Evolutionary conservation across 2,329 filamentous ascomycete genomes (phyloP).

Genomic region (Ophiostoma triangulosporum): DNA sequence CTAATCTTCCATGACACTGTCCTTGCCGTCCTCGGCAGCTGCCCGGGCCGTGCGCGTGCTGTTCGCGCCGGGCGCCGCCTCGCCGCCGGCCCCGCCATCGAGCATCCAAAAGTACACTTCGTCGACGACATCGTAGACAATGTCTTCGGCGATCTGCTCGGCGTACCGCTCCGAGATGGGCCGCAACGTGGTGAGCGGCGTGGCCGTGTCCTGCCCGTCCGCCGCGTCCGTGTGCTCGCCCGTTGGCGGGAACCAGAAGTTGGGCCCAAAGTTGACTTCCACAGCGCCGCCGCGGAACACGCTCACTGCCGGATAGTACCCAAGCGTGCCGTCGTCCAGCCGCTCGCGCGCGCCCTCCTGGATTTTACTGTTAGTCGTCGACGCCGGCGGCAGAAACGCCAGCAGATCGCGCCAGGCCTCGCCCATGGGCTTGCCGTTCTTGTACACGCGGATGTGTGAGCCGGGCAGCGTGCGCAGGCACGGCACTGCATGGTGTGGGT

Average conservation of each 20-base stretch:
- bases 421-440: constrained; percentile 78
- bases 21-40: not conserved
- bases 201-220: not conserved
- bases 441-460: constrained; percentile 79
- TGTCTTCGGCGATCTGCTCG: constrained; percentile 89
- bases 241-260: constrained; percentile 78
- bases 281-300: constrained; percentile 84
- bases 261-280: constrained; percentile 85
- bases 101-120: constrained; percentile 77
- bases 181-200: constrained; percentile 26
- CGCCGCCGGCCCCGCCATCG: not conserved
- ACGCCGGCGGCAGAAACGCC: constrained; percentile 83
- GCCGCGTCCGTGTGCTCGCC: constrained; percentile 26
- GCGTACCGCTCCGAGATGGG: constrained; percentile 67
- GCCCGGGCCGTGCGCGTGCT: not conserved
- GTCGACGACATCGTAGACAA: constrained; percentile 85
- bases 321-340: constrained; percentile 86
- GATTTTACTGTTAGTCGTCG: constrained; percentile 54
- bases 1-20: constrained; percentile 1
- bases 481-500: constrained; percentile 57
- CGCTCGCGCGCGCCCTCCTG: constrained; percentile 70
- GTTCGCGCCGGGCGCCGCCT: not conserved
- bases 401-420: constrained; percentile 79
- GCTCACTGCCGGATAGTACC: constrained; percentile 89
- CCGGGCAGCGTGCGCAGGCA: constrained; percentile 77